Evolutionary conservation across 768 basidiomycete genomes (phyloP).

Genomic region (Naematelia aurantialba): DNA sequence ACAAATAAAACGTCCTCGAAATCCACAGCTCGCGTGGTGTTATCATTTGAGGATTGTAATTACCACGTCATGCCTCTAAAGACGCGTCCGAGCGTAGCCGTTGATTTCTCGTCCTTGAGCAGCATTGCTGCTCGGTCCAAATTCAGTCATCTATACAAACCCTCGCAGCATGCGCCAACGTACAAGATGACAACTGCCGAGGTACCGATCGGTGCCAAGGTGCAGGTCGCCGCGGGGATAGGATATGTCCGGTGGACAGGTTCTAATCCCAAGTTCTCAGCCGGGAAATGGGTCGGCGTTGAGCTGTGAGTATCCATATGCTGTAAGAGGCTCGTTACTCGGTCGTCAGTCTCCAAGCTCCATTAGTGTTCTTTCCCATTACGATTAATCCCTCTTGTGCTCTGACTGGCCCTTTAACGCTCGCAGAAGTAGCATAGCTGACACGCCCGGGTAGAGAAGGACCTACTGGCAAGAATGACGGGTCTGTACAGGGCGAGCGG

Average conservation of each 20-base stretch:
- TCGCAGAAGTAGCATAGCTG: conserved; percentile 35
- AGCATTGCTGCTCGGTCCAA: conserved; percentile 3
- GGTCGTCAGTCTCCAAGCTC: background rate
- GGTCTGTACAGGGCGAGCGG: conserved; percentile 67
- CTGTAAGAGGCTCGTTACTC: background rate
- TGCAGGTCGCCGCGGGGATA: conserved; percentile 72
- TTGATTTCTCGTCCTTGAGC: too few relatives aligned
- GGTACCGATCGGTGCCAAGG: conserved; percentile 64
- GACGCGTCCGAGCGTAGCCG: background rate
- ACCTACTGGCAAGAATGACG: conserved; percentile 91
- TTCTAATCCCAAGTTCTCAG: conserved; percentile 67
- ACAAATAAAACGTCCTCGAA: background rate
- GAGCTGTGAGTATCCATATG: conserved; percentile 59
- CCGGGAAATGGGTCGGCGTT: conserved; percentile 93
- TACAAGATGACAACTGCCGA: conserved; percentile 34
- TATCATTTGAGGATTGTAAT: background rate
- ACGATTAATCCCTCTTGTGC: too few relatives aligned
- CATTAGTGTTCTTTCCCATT: too few relatives aligned
- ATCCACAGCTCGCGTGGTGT: background rate
- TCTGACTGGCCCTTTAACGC: background rate
- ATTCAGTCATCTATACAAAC: conserved; percentile 2
- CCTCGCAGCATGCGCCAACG: background rate
- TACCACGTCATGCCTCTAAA: too few relatives aligned
- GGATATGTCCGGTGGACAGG: conserved; percentile 86
- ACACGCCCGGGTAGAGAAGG: conserved; percentile 21